phyloP scores from a whole-genome alignment of 192 early-diverging fungal species.

The Chytriomyces sp. region DNA sequence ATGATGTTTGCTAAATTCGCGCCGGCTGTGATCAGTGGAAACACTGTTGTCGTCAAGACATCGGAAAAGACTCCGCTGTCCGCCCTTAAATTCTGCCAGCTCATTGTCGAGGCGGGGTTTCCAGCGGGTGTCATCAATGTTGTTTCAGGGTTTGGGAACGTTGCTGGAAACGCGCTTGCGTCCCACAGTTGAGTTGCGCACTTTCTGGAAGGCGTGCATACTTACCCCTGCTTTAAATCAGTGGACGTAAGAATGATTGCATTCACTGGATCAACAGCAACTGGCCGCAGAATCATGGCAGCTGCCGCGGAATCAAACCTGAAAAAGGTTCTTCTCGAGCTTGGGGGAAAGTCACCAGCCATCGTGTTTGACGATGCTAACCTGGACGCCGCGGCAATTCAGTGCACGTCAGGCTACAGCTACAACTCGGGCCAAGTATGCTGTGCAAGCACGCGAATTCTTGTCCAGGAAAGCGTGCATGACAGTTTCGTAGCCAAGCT shows the following conservation, averaged over 20 bases:
- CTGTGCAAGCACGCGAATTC: conserved; percentile 57
- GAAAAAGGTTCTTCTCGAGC: conserved; percentile 55
- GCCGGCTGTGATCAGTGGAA: conserved; percentile 46
- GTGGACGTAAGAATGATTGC: conserved; percentile 37
- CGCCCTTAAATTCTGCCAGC: conserved; percentile 41
- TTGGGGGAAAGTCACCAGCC: conserved; percentile 59
- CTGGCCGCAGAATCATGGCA: conserved; percentile 35
- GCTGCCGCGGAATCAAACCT: conserved; percentile 46
- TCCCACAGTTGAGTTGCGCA: conserved; percentile 25
- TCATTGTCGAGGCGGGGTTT: conserved; percentile 43
- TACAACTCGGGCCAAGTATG: conserved; percentile 58
- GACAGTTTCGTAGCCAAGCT: conserved; percentile 49
- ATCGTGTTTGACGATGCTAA: conserved; percentile 57
- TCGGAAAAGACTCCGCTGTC: conserved; percentile 45
- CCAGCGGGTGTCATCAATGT: conserved; percentile 56
- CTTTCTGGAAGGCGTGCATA: no score
- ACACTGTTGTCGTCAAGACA: conserved; percentile 46
- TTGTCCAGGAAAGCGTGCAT: conserved; percentile 58
- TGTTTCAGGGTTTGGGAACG: conserved; percentile 45
- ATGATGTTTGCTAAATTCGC: conserved; percentile 48
- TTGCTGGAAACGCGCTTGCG: conserved; percentile 47
- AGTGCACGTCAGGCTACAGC: conserved; percentile 4
- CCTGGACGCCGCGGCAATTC: conserved; percentile 51
- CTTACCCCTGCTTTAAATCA: no score
- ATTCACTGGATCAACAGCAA: conserved; percentile 50